Evolutionary conservation across 192 early-diverging fungal species (phyloP), one percentile per base, ranked within the genome.

Genomic region (Endogone sp.): DNA sequence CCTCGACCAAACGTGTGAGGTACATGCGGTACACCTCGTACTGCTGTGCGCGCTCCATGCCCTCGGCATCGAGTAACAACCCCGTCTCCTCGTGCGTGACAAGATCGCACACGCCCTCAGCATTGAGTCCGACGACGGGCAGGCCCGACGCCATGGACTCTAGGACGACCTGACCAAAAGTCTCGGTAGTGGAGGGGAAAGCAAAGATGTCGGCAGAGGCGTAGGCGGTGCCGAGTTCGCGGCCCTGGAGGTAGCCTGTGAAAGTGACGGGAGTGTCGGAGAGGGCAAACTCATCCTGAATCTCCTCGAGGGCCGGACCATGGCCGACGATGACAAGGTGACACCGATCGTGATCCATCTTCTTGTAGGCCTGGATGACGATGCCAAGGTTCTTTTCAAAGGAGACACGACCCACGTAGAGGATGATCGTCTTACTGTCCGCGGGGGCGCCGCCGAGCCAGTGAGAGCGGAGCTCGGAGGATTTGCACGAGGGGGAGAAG

Each of bases 181-280:
- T 76, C 62, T 76, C 75, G 3, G 75, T 71, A 11, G 31, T 27
- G 4, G 75, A 76, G 20, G 75, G 75, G 27, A 76, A 76, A 2
- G 70, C 62, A 68, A 76, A 76, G 22, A 76, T 61, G 66, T 76
- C 75, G 28, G 75, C 65, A 11, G 75, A 76, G 0, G 75, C 75
- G 55, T 76, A 76, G 1, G 75, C 75, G 58, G 62, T 63, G 24
- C 62, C 70, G 11, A 76, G 32, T 23, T 71, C 63, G 4, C 56
- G 31, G 31, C 66, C 70, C 27, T 71, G 70, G 20, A 72, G 60
- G 28, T 76, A 72, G 0, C 75, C 75, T 10, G 75, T 72, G 25
- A 72, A 66, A 0, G 75, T 76, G 11, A 76, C 65, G n/a, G 70
- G 75, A 4, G 70, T 62, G n/a, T 62, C 23, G 9, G 62, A 55